These are phyloP conservation scores for Blastobotrys peoriensis DNA, from an alignment of 805 yeast genomes.

Conservation along the genomic window DNA sequence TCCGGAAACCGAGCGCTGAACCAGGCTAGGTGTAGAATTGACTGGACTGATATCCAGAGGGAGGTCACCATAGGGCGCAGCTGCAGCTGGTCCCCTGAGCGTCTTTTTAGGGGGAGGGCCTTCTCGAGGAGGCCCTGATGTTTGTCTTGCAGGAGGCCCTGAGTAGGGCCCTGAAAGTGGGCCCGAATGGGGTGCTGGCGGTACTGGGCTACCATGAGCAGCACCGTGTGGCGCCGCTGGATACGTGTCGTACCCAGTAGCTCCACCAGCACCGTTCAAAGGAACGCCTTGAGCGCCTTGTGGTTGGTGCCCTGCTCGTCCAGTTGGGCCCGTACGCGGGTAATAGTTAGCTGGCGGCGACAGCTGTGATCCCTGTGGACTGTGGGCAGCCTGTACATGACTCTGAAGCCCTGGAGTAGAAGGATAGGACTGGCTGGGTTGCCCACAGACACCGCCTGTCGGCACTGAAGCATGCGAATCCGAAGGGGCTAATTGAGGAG, in stretches of 20 bases:
- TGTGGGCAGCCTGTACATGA: neutral
- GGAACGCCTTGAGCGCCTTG: no score
- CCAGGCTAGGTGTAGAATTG: neutral
- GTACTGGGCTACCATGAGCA: neutral
- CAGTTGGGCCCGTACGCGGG: constrained; percentile 1
- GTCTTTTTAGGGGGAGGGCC: neutral
- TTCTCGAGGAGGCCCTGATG: no score
- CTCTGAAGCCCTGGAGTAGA: constrained; percentile 2
- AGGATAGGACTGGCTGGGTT: constrained; percentile 1
- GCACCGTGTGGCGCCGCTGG: neutral
- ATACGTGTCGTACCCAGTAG: neutral
- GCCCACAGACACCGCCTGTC: constrained; percentile 1
- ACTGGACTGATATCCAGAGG: constrained; percentile 4
- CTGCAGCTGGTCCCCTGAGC: constrained; percentile 7
- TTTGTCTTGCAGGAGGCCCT: neutral
- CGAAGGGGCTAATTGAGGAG: neutral
- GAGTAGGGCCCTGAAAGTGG: neutral
- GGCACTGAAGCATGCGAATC: neutral
- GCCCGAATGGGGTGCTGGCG: neutral
- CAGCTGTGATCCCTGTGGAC: neutral
- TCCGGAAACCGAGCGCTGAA: no score
- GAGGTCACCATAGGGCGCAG: constrained; percentile 13
- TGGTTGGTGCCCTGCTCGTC: no score
- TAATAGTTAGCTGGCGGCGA: neutral
- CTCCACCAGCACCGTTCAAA: no score